A percentile compares a stretch with the other conserved stretches of the same genome.
phyloP scores from a whole-genome alignment of 2,329 filamentous ascomycete species.

The Diplodia intermedia region DNA sequence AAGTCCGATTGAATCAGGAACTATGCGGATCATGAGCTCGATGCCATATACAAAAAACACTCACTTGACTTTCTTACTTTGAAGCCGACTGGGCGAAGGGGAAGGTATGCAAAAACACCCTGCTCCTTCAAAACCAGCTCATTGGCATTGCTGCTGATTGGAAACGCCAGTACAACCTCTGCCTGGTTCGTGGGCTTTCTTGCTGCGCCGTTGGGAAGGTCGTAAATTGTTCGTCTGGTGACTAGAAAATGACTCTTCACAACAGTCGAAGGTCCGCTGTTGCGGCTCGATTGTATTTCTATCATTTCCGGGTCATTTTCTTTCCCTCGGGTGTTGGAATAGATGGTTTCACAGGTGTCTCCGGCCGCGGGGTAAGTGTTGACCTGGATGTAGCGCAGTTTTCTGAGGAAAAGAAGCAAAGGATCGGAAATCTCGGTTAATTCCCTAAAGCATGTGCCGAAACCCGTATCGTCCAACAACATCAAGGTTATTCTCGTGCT shows the following conservation, averaged over 20 bases:
- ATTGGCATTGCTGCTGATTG: slow-evolving; percentile 41
- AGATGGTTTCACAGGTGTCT: not conserved
- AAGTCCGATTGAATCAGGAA: slow-evolving; percentile 12
- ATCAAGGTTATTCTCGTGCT: slow-evolving; percentile 37
- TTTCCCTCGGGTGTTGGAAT: not conserved
- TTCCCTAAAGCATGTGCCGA: not conserved
- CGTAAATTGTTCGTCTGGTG: not conserved
- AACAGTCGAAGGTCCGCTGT: not conserved
- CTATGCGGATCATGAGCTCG: not conserved
- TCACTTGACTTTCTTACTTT: slow-evolving; percentile 43
- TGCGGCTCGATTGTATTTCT: not conserved
- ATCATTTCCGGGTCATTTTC: not conserved
- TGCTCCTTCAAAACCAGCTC: slow-evolving; percentile 51
- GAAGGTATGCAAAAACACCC: slow-evolving; percentile 57
- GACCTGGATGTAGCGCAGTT: not conserved
- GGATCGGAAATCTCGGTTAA: slow-evolving; percentile 4
- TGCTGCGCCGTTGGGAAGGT: slow-evolving; percentile 1
- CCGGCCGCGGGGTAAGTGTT: not conserved
- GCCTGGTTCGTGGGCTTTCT: slow-evolving; percentile 34
- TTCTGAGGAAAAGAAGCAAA: slow-evolving; percentile 24
- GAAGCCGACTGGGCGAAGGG: slow-evolving; percentile 53
- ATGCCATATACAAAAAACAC: no score
- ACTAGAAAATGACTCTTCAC: not conserved
- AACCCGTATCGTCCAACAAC: not conserved
- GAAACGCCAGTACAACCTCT: slow-evolving; percentile 57